phyloP scores from a whole-genome alignment of 306 rosid species.

The Glycine tomentella region DNA sequence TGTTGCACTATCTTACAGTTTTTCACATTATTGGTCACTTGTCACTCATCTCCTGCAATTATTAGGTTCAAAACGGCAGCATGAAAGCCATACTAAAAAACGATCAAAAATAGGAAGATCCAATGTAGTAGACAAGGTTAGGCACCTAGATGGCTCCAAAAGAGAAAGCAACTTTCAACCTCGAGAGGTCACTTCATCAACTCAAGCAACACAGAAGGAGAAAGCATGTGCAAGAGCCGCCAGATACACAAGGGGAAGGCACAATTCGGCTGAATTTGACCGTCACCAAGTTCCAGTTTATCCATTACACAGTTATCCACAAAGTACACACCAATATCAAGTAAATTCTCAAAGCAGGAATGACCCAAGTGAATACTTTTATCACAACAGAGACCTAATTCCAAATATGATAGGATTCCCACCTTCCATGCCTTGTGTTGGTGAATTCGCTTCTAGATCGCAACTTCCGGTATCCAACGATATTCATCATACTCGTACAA shows the following conservation, averaged over 20 bases:
- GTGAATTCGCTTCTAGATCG: constrained; percentile 43
- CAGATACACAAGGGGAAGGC: constrained; percentile 40
- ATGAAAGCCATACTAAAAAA: constrained; percentile 49
- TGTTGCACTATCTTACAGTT: not conserved
- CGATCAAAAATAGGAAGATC: constrained; percentile 49
- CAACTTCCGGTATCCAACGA: constrained; percentile 8
- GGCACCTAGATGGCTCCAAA: constrained; percentile 44
- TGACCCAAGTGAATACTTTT: constrained; percentile 35
- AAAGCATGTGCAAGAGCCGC: constrained; percentile 49
- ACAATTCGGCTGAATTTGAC: constrained; percentile 35
- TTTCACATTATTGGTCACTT: constrained; percentile 32
- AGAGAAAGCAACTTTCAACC: constrained; percentile 37
- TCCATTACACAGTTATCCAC: constrained; percentile 40
- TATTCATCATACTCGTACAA: constrained; percentile 38
- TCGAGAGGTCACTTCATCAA: constrained; percentile 40
- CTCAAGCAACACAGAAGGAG: constrained; percentile 44
- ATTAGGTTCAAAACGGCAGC: constrained; percentile 51
- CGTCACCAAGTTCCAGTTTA: constrained; percentile 46
- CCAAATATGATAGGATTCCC: constrained; percentile 48
- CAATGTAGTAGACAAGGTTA: constrained; percentile 41
- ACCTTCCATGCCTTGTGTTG: constrained; percentile 39
- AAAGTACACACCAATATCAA: constrained; percentile 43
- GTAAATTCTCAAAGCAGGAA: constrained; percentile 44
- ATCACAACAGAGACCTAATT: constrained; percentile 43
- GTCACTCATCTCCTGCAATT: constrained; percentile 12